Conservation (phyloP, 2,329 filamentous ascomycete genomes). For the Ilyonectria destructans region DNA sequence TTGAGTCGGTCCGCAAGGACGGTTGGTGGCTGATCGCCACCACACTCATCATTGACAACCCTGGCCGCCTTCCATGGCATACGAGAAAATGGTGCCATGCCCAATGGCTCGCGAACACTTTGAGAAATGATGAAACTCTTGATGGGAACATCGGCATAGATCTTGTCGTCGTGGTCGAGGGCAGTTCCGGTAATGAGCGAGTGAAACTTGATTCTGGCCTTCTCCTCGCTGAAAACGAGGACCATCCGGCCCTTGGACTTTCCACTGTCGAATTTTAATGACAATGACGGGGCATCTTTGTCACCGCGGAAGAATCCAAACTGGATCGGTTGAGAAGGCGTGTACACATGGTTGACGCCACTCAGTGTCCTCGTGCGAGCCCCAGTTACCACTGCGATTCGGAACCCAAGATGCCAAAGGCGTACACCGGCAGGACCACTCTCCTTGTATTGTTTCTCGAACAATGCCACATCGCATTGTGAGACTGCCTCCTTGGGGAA, state of each 20-base stretch:
- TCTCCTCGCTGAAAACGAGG: conserved; percentile 82
- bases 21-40: conserved; percentile 73
- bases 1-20: conserved; percentile 85
- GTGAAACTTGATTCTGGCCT: conserved; percentile 80
- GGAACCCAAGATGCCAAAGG: conserved; percentile 83
- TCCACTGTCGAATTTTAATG: conserved; percentile 79
- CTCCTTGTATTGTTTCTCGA: conserved; percentile 79
- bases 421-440: conserved; percentile 82
- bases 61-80: conserved; percentile 78
- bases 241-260: conserved; percentile 80
- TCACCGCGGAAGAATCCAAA: conserved; percentile 86
- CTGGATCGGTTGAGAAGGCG: conserved; percentile 77
- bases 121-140: conserved; percentile 76
- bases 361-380: conserved; percentile 84
- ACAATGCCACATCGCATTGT: conserved; percentile 81
- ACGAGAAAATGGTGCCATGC: conserved; percentile 65
- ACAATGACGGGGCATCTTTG: conserved; percentile 77
- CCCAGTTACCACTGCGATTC: conserved; percentile 84
- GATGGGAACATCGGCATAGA: conserved; percentile 80
- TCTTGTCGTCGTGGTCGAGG: conserved; percentile 77
- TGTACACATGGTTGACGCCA: conserved; percentile 80
- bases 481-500: conserved; percentile 84
- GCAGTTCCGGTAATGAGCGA: conserved; percentile 81
- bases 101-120: conserved; percentile 66
- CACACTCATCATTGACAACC: conserved; percentile 81